Evolutionary conservation across 73 alveolate species (phyloP).

Genomic region (Tetrahymena borealis): DNA sequence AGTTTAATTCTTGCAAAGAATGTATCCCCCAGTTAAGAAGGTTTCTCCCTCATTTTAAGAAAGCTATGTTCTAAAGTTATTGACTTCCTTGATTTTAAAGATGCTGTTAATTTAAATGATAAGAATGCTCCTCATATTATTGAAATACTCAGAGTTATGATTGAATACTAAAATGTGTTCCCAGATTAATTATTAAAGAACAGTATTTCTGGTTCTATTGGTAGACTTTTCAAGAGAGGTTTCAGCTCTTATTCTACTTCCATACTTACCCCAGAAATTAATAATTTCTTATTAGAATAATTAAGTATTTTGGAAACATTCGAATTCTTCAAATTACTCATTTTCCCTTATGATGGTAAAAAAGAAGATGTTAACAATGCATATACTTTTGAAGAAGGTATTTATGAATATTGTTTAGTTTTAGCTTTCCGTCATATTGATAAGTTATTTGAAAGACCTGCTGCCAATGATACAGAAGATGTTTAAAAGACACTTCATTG

Average conservation of each 20-base stretch:
- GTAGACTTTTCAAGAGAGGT: background rate
- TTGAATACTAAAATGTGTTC: background rate
- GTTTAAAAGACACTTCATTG: background rate
- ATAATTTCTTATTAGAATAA: background rate
- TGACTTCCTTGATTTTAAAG: background rate
- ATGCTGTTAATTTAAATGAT: background rate
- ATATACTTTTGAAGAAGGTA: background rate
- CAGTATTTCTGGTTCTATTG: background rate
- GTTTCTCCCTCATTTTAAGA: background rate
- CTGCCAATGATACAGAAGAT: background rate
- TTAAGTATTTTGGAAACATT: background rate
- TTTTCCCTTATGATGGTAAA: background rate
- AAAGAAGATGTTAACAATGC: background rate
- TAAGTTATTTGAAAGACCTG: background rate
- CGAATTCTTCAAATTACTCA: background rate
- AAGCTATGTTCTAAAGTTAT: background rate
- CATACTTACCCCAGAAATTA: background rate
- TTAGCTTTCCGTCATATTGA: background rate
- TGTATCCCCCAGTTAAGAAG: background rate
- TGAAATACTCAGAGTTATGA: background rate
- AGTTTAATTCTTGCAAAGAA: background rate
- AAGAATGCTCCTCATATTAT: slow-evolving; percentile 2
- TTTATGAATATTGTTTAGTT: background rate
- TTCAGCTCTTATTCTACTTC: background rate
- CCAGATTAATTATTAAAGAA: background rate